Base-by-base conservation (phyloP, 768 basidiomycete genomes). In the Asterophora lycoperdoides region DNA sequence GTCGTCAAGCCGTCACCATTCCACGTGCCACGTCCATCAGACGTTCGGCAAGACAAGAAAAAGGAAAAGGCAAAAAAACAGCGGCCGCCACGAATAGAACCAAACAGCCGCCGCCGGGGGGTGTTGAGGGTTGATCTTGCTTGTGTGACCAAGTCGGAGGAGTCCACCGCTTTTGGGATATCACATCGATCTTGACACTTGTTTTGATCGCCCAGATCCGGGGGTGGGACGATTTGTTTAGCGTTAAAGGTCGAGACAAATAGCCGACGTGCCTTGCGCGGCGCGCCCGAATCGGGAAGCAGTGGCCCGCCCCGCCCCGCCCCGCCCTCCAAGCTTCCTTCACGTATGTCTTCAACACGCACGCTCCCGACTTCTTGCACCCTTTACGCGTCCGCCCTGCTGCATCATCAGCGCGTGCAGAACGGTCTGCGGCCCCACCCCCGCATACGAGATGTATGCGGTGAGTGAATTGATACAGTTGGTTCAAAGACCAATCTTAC, bases 391-490 rank as follows among this genome's bases (percentile, higher is more conserved):
- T 51, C 29, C 79, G 3, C 82, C 81, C 54, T 83, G 82, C 18
- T 66, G 68, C 20, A 83, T 70, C 77, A 83, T 78, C 53, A 81
- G 62, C 2, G 80, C 74, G 57, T 84, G 81, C 17, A 83, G 58
- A 0, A 80, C 81, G 1, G 80, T 82, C 63, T 83, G 83, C 1
- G 79, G 81, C 1, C 81, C 80, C 8, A 84, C 80, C 1, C 81
- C 81, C 26, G 72, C 63, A 48, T 77, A 77, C 3, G 78, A 72
- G 11, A 80, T 72, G 20, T 10, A 17, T 15, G 8, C 3, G 17
- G 18, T 40, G 40, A 29, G 10, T 26, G 15, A 17, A 15, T 30
- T 42, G 15, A 23, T 23, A 3, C 23, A 23, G 23, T 23, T n/a
- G n/a, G n/a, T n/a, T n/a, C n/a, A 23, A 23, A 6, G 6, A 23